Base-by-base conservation (phyloP, 2,329 filamentous ascomycete species). In the Arthrobotrys conoides region DNA sequence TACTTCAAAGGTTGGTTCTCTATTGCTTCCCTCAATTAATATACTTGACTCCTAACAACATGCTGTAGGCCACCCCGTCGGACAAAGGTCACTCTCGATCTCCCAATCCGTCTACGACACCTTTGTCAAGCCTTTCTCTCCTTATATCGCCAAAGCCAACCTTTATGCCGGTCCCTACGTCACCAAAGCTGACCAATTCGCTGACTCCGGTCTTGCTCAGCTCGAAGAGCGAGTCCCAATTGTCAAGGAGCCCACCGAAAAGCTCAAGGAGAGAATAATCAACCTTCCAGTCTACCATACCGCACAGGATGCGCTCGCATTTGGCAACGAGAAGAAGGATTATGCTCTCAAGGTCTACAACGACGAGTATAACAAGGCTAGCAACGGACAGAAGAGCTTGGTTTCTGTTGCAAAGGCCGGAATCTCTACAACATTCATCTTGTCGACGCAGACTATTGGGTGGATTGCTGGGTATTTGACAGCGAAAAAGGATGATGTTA, bases 151-250 rank as follows among this genome's bases (percentile, higher is more conserved):
- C 82, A 92, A 89, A 82, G 94, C 94, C 41, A 95, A 93, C 86
- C 88, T 89, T 83, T 96, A 93, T 84, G 89, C 97, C 80, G 90
- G 91, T 66, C 94, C 95, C 0, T 97, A 97, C 85, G 89, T 97
- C 81, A 87, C 90, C 84, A 93, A 91, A 84, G 94, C 91, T 83
- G 96, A 98, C 84, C 86, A 89, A 76, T 86, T 97, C 66, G 92
- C 91, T 81, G 90, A 93, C 85, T 87, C 89, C 84, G 89, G 91
- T n/a, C 87, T 95, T 80, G 86, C 85, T 82, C 89, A 88, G 83
- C 86, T 95, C 82, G 92, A 95, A 81, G 86, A 89, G 84, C 88
- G 87, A 80, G 91, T 94, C 84, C 92, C 92, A 66, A 87, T 89
- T 77, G 88, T 95, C 84, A 93, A 91, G 87, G 91, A 93, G 85